Evolutionary conservation across 768 basidiomycete species (phyloP), one percentile per base, ranked within the genome.

Genomic region (Pisolithus marmoratus): DNA sequence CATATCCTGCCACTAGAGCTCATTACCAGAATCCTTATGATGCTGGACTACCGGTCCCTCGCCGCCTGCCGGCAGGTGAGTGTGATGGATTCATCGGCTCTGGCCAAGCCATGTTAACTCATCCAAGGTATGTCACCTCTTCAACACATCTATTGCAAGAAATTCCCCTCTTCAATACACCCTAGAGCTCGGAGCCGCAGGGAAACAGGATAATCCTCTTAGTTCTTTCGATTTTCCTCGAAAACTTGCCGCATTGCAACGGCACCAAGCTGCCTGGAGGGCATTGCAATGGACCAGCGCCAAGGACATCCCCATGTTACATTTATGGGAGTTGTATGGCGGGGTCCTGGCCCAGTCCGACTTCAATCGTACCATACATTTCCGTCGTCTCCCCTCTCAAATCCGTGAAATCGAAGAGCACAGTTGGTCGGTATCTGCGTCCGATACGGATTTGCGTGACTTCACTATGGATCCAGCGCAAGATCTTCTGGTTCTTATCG

Each of bases 391-490:
- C 11, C 79, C 82, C 17, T 83, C 82, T 8, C 59, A 60, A 24
- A 63, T 69, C 45, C 75, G 79, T 22, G 67, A 62, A n/a, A 80
- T 83, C 52, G 58, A 74, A 47, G 70, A 74, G 45, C 67, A 66
- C 36, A 58, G 65, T 15, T 83, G 82, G 82, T 61, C 63, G 5
- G 52, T 79, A 17, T 60, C 67, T 20, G 57, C 62, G 9, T 31
- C 70, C 50, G 68, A 67, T 4, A 55, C 77, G 34, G 34, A 54
- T 15, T 58, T 82, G 12, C 73, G 78, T n/a, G 83, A 84, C 57
- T 83, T 83, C 55, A 73, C 72, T 7, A 76, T 88, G 71, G 85
- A 87, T 60, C 81, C 83, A 17, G 74, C 80, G 22, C 84, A 85
- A 58, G 80, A 87, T 61, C 72, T 88, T 29, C 70, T 86, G 8